Base-by-base conservation (phyloP, 768 basidiomycete genomes). In the Tephrocybe sp. region DNA sequence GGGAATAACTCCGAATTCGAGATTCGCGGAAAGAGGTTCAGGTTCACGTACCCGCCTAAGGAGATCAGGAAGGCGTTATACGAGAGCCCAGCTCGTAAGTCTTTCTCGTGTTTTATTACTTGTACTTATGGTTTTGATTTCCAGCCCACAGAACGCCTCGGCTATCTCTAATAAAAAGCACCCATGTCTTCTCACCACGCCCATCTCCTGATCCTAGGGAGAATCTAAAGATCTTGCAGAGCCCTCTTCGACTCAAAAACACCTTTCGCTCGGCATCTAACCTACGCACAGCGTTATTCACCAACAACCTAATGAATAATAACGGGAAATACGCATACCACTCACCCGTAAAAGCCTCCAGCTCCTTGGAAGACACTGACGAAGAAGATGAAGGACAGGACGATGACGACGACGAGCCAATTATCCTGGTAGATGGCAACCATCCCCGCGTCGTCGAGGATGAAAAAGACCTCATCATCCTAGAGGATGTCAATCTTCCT, bases 31-130 rank as follows among this genome's bases (percentile, higher is more conserved):
- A 89, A 89, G 58, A 74, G 78, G 5, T 90, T 90, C 62, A 68
- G 72, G n/a, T 89, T 89, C 63, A 73, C 73, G 4, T 89, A 89
- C 59, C 88, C 87, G 1, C 86, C 88, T 5, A 88, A 88, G 60
- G 82, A 86, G 37, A 67, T 85, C 25, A 80, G 87, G 19, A 69
- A 77, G 13, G 67, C 70, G 4, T 67, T 79, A 19, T 72, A 78
- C 31, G 72, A 76, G 6, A 78, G 80, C 1, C 83, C 83, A 24
- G 61, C 73, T 40, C 74, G 75, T 72, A 53, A 42, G 73, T 71
- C 46, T 38, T 56, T 53, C 44, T 59, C 27, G 39, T 19, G 26
- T n/a, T 9, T 2, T 25, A 22, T 43, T 26, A 9, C 31, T 27
- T 21, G 35, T 32, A 43, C 19, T 49, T 9, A 53, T 26, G 47